These are phyloP conservation scores for Detonula confervacea DNA, from an alignment of 352 stramenopile species.

Conservation along the genomic window DNA sequence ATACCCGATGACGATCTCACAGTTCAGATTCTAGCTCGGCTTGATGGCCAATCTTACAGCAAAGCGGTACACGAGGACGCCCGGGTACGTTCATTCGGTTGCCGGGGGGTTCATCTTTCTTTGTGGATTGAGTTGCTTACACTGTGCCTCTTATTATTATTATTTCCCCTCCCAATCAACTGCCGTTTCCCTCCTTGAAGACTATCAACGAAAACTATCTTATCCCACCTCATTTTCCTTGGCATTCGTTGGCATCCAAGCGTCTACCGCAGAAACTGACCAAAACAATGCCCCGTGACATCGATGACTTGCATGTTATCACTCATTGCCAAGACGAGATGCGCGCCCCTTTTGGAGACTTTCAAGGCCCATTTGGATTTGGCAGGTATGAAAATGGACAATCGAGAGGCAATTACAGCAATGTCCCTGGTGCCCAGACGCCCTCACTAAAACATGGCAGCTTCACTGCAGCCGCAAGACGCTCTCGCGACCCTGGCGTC, in stretches of 20 bases:
- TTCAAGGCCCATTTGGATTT: constrained; percentile 66
- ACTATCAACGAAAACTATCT: constrained; percentile 55
- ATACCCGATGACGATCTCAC: constrained; percentile 46
- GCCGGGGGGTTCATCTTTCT: too few species aligned
- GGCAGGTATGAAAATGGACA: constrained; percentile 74
- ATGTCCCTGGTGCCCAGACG: constrained; percentile 5
- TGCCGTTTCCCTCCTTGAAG: constrained; percentile 20
- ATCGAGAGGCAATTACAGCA: constrained; percentile 45
- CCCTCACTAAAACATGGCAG: neutral
- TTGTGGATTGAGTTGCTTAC: too few species aligned
- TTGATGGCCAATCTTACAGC: constrained; percentile 66
- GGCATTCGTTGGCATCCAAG: constrained; percentile 30
- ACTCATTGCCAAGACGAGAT: constrained; percentile 64
- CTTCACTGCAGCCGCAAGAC: constrained; percentile 57
- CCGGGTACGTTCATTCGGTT: constrained; percentile 30
- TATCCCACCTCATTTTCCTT: constrained; percentile 53
- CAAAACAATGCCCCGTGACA: constrained; percentile 79
- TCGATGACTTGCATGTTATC: constrained; percentile 78
- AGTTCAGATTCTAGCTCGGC: constrained; percentile 58
- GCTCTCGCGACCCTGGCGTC: constrained; percentile 65
- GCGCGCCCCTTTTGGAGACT: constrained; percentile 62
- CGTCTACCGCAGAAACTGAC: constrained; percentile 52
- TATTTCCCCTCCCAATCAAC: neutral
- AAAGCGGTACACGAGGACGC: constrained; percentile 62
- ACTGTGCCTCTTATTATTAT: neutral